Evolutionary conservation across 805 yeast genomes (phyloP).

Genomic region (Priceomyces fermenticarens): DNA sequence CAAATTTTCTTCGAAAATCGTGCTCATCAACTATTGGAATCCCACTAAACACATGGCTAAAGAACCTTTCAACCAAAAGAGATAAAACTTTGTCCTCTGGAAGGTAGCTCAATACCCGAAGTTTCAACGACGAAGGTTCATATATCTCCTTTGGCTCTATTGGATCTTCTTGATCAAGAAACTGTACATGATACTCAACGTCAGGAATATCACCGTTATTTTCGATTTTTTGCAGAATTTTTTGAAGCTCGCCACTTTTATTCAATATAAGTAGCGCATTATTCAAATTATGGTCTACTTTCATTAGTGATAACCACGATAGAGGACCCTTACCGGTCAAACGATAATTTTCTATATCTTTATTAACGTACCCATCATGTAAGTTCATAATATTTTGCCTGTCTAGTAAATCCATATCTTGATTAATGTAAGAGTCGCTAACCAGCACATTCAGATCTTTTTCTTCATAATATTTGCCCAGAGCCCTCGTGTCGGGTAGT

Average conservation of each 20-base stretch:
- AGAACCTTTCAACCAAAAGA: conserved; percentile 43
- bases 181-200: neutral
- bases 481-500: neutral
- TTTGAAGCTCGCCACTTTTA: neutral
- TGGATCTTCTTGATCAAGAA: neutral
- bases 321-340: neutral
- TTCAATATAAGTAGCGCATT: neutral
- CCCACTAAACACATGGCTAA: conserved; percentile 55
- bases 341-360: neutral
- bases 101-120: neutral
- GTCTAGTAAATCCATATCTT: no score
- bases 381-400: neutral
- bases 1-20: conserved; percentile 39
- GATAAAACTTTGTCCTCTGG: neutral
- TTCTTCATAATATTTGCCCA: conserved; percentile 3
- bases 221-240: neutral
- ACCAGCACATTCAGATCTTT: no score
- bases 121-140: neutral
- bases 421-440: neutral
- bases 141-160: neutral
- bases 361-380: neutral
- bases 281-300: neutral
- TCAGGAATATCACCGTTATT: neutral
- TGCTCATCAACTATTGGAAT: conserved; percentile 62
- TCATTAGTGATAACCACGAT: neutral